These are phyloP conservation scores for Carex sylvatica DNA, from an alignment of 202 grass and related monocot genomes.

Conservation along the genomic window DNA sequence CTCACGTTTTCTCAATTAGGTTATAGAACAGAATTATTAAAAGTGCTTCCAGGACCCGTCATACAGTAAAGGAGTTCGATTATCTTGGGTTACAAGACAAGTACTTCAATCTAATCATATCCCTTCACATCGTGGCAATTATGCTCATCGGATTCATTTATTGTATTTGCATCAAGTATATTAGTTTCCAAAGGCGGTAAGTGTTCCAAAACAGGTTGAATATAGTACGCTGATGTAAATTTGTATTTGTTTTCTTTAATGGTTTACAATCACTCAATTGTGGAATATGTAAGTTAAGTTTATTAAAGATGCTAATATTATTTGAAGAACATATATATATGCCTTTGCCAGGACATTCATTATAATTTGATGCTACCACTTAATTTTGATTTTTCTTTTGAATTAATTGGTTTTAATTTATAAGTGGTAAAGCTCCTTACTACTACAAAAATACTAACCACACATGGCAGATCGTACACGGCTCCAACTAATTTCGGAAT, in stretches of 20 bases:
- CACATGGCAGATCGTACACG: too few species aligned
- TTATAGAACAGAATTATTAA: conserved; percentile 49
- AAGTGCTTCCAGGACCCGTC: conserved; percentile 32
- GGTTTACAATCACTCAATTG: background rate
- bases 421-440: background rate
- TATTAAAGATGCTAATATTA: background rate
- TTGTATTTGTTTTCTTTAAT: background rate
- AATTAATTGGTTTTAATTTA: background rate
- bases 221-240: background rate
- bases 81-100: conserved; percentile 65
- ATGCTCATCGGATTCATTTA: conserved; percentile 67
- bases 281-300: conserved; percentile 4
- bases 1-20: conserved; percentile 81
- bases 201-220: background rate
- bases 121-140: conserved; percentile 61
- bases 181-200: conserved; percentile 83
- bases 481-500: too few species aligned
- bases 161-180: conserved; percentile 69
- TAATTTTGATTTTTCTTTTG: background rate
- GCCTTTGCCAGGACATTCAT: background rate
- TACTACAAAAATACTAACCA: too few species aligned
- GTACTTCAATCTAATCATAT: conserved; percentile 54
- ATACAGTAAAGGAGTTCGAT: conserved; percentile 52
- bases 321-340: background rate
- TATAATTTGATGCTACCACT: background rate